Percentiles rank a stretch among this genome's conserved stretches.
phyloP scores from a whole-genome alignment of 495 filamentous ascomycete species.

The Penicillium coprophilum region DNA sequence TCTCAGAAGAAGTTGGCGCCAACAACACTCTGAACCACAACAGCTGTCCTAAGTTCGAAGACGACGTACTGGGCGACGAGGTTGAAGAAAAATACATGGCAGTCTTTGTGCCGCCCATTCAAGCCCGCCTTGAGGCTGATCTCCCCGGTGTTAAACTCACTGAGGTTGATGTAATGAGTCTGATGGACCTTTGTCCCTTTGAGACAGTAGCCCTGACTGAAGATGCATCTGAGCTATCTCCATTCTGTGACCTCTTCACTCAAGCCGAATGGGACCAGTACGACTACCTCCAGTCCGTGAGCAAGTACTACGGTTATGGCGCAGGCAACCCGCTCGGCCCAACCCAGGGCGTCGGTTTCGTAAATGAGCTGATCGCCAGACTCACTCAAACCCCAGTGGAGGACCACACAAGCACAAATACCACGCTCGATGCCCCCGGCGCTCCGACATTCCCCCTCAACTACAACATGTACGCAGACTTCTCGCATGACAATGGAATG shows the following conservation, averaged over 20 bases:
- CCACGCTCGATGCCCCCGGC: slow-evolving; percentile 61
- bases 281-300: slow-evolving; percentile 71
- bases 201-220: slow-evolving; percentile 61
- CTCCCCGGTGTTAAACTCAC: slow-evolving; percentile 62
- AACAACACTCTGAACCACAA: slow-evolving; percentile 80
- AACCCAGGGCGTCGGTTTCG: slow-evolving; percentile 80
- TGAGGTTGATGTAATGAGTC: slow-evolving; percentile 54
- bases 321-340: slow-evolving; percentile 73
- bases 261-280: slow-evolving; percentile 68
- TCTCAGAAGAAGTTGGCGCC: slow-evolving; percentile 58
- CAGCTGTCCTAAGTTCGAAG: slow-evolving; percentile 62
- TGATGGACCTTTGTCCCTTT: slow-evolving; percentile 89
- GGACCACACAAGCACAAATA: slow-evolving; percentile 70
- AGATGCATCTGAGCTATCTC: slow-evolving; percentile 42
- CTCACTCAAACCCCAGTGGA: slow-evolving; percentile 64
- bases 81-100: slow-evolving; percentile 54
- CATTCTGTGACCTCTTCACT: slow-evolving; percentile 73
- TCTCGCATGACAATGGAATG: slow-evolving; percentile 87
- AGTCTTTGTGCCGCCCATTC: slow-evolving; percentile 62
- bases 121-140: slow-evolving; percentile 57
- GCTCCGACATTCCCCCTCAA: slow-evolving; percentile 67
- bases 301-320: slow-evolving; percentile 78
- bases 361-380: slow-evolving; percentile 81
- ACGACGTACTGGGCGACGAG: slow-evolving; percentile 43
- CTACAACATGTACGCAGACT: slow-evolving; percentile 71